Percentiles rank a stretch among this genome's conserved stretches.
These are phyloP conservation scores for Solanum sejunctum DNA, from an alignment of 257 asterid genomes.

Conservation along the genomic window DNA sequence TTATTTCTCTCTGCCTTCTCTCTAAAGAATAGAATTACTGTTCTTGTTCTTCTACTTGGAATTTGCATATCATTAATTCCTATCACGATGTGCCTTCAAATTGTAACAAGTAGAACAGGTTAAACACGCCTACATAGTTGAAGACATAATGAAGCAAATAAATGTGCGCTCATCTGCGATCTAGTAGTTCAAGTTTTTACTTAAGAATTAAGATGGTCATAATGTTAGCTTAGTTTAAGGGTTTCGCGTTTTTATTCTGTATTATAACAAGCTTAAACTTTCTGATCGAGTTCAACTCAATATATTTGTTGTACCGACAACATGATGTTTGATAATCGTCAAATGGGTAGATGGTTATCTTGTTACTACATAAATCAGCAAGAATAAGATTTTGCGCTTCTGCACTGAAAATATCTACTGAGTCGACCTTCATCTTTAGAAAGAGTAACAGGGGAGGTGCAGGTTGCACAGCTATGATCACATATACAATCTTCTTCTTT, in stretches of 20 bases:
- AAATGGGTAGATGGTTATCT: background rate
- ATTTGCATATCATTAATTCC: no score
- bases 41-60: no score
- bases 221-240: background rate
- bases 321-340: background rate
- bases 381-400: background rate
- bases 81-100: constrained; percentile 74
- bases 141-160: background rate
- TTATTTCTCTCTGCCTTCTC: no score
- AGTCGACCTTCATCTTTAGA: background rate
- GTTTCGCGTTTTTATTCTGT: background rate
- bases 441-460: background rate
- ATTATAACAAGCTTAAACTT: background rate
- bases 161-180: background rate
- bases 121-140: background rate
- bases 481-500: background rate
- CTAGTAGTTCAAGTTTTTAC: background rate
- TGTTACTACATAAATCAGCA: background rate
- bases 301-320: background rate
- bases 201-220: background rate
- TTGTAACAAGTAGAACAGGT: background rate
- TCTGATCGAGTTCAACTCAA: background rate
- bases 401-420: background rate
- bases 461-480: background rate
- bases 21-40: no score